Evolutionary conservation across 2,329 filamentous ascomycete species (phyloP).

Genomic region (Fusarium sp.): DNA sequence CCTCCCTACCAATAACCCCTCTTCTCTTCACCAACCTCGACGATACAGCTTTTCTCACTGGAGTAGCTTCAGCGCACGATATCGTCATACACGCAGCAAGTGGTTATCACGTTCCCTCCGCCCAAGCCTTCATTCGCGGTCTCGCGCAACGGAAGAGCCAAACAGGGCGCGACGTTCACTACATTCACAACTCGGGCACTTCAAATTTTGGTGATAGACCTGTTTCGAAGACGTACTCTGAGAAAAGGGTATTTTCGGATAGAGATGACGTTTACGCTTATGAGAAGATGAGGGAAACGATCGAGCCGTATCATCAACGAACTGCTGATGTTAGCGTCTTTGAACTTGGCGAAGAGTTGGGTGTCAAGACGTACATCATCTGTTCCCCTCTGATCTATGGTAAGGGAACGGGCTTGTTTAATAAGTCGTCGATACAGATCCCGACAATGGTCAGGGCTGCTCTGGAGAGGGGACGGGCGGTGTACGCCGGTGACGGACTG

Average conservation of each 20-base stretch:
- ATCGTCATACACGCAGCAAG: conserved; percentile 2
- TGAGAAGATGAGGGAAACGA: not conserved
- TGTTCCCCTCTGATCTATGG: conserved; percentile 11
- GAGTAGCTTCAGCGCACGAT: not conserved
- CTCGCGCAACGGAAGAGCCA: not conserved
- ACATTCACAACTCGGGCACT: conserved; percentile 10
- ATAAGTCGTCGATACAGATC: conserved; percentile 6
- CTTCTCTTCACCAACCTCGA: not conserved
- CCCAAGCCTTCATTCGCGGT: not conserved
- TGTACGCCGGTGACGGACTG: not conserved
- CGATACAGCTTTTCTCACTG: not conserved
- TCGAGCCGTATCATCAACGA: not conserved
- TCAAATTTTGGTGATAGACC: conserved; percentile 2
- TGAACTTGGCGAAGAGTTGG: not conserved
- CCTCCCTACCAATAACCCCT: not conserved
- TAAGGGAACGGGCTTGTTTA: not conserved
- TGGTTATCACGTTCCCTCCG: not conserved
- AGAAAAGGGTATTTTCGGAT: not conserved
- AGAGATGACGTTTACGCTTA: conserved; percentile 2
- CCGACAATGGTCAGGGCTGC: not conserved
- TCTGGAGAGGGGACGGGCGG: not conserved
- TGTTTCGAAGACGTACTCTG: not conserved
- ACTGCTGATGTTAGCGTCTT: not conserved
- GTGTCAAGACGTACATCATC: not conserved
- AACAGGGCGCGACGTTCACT: not conserved